Base-by-base conservation (phyloP, 495 filamentous ascomycete genomes). In the Hypoxylon fuscum region DNA sequence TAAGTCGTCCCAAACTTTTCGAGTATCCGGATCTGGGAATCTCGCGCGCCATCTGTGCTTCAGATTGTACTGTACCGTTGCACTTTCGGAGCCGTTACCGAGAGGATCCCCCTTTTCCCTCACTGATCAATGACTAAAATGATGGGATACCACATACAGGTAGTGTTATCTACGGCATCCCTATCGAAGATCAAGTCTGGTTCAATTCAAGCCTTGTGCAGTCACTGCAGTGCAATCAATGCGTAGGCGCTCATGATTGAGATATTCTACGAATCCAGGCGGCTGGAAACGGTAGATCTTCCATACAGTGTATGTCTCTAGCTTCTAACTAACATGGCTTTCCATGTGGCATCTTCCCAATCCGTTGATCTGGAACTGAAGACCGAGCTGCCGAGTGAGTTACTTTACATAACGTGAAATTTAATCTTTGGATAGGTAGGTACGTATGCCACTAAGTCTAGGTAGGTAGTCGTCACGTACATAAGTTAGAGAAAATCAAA, bases 31-130 rank as follows among this genome's bases (percentile, higher is more conserved):
- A 41, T 44, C 54, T 56, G 20, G 41, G 35, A 46, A 45, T 55
- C 31, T 47, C 41, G 22, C 15, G 42, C 38, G 58, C 41, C 49
- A 61, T 55, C 49, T 48, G 34, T 60, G 44, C 51, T 60, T 53
- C 56, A 59, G 42, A 58, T 41, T 25, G 40, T 42, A 42, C 47
- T 50, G 55, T 18, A 53, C 22, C 46, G 56, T 54, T 51, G 18
- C 25, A 61, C 46, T 18, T 22, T 56, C 62, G 51, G 47, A 47
- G 23, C 35, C 25, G 32, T 21, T 53, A 61, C 63, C 63, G 57
- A 66, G 50, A 55, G 42, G 55, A 56, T 56, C 29, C 32, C 25
- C 25, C 40, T 41, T 56, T 42, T 23, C 23, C 38, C 46, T 45
- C 11, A 29, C 31, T 29, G n/a, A 17, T 14, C 37, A 55, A 65